phyloP scores from a whole-genome alignment of 495 filamentous ascomycete genomes.

The Pseudoneurospora amorphoporcata region DNA sequence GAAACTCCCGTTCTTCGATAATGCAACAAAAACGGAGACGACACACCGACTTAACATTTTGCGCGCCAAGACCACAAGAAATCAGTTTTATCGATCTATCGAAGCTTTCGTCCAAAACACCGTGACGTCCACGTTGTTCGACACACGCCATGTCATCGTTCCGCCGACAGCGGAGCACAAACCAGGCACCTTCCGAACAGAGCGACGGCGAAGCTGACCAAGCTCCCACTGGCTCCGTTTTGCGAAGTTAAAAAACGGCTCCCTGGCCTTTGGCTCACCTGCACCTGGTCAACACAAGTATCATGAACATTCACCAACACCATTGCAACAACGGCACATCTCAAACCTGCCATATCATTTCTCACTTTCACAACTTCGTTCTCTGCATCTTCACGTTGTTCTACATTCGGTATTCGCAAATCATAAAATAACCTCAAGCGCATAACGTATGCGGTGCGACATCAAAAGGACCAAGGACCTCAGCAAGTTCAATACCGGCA shows the following conservation, averaged over 20 bases:
- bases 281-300: background rate
- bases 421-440: background rate
- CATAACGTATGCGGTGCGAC: background rate
- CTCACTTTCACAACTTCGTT: background rate
- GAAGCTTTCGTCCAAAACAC: background rate
- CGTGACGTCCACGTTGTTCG: background rate
- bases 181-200: background rate
- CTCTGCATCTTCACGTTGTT: background rate
- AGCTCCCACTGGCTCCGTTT: background rate
- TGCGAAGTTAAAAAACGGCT: background rate
- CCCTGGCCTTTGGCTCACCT: background rate
- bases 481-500: background rate
- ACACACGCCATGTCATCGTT: background rate
- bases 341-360: background rate
- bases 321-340: background rate
- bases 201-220: background rate
- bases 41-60: background rate
- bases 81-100: background rate
- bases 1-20: background rate
- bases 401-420: background rate
- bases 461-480: background rate
- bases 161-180: background rate
- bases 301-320: background rate
- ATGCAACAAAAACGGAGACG: background rate
- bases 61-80: background rate